These are phyloP conservation scores for Eucalyptus rudis DNA, from an alignment of 345 rosid species.

Conservation along the genomic window DNA sequence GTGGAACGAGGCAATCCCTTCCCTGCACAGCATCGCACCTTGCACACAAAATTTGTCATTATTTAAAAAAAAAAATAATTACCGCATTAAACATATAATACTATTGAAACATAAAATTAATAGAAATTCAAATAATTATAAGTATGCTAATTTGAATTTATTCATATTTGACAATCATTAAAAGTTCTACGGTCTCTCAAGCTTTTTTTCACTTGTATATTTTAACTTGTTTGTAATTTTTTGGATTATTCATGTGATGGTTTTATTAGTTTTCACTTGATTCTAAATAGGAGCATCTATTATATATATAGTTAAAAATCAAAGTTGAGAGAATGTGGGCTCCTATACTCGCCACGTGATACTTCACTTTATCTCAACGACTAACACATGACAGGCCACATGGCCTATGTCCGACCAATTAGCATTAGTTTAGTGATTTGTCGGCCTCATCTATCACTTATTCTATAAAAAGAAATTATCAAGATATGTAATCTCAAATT, in stretches of 20 bases:
- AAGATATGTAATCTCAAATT: neutral
- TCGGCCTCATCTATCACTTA: neutral
- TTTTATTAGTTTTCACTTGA: neutral
- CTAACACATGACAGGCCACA: neutral
- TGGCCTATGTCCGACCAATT: neutral
- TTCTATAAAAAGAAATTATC: neutral
- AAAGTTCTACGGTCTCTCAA: neutral
- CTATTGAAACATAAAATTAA: neutral
- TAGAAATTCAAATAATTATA: neutral
- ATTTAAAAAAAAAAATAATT: neutral
- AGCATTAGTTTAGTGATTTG: neutral
- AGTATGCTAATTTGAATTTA: neutral
- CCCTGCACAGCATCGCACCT: neutral
- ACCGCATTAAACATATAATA: neutral
- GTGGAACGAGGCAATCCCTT: neutral
- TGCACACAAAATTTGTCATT: neutral
- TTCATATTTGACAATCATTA: neutral
- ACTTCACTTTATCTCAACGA: neutral
- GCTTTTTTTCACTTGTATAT: neutral
- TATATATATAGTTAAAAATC: neutral
- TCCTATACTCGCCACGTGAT: neutral
- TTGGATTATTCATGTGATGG: neutral
- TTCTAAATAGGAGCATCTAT: neutral
- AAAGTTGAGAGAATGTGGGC: neutral
- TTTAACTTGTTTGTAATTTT: neutral